Evolutionary conservation across 2,329 filamentous ascomycete species (phyloP), one percentile per base, ranked within the genome.

Genomic region (Pyrenophora seminiperda): DNA sequence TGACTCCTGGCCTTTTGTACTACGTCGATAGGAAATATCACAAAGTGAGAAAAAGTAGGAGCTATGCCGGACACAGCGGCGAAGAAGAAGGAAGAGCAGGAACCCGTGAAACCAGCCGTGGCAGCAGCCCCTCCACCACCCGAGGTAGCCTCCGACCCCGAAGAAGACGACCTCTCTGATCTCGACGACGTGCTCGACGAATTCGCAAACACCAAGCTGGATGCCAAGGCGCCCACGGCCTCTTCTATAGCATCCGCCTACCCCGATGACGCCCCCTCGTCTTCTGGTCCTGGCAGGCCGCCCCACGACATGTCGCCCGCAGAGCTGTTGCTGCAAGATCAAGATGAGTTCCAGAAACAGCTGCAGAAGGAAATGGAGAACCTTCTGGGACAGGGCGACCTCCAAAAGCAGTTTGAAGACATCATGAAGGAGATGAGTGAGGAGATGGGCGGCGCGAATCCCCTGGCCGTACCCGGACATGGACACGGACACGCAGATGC

Each of bases 131-230:
- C 61, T 54, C 58, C 60, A 34, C 48, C 48, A 38, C 24, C 46
- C 32, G 73, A 74, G 34, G 66, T 71, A 60, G 85, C 88, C 13
- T 87, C 91, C 15, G 93, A 97, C 66, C 93, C 92, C 5, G 93
- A 97, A 59, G 92, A 96, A 74, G 94, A 94, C 73, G 90, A 94
- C 62, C 77, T 94, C 15, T 90, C 97, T 67, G 94, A 97, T 66
- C 79, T 99, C 36, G 94, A 99, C 75, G 93, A 97, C 63, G 88
- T 97, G 74, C 86, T 99, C 19, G 91, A 97, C 69, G 89, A 97
- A 58, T 99, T 99, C 75, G 86, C 87, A 33, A 76, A 87, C 20
- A 79, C 81, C 42, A 85, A 86, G 59, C 64, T 86, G 50, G 77
- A 83, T 59, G 67, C 74, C 62, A 81, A 78, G 70, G 67, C 72